Evolutionary conservation across 495 filamentous ascomycete species (phyloP), one percentile per base, ranked within the genome.

Genomic region (Penicillium malachiteum): DNA sequence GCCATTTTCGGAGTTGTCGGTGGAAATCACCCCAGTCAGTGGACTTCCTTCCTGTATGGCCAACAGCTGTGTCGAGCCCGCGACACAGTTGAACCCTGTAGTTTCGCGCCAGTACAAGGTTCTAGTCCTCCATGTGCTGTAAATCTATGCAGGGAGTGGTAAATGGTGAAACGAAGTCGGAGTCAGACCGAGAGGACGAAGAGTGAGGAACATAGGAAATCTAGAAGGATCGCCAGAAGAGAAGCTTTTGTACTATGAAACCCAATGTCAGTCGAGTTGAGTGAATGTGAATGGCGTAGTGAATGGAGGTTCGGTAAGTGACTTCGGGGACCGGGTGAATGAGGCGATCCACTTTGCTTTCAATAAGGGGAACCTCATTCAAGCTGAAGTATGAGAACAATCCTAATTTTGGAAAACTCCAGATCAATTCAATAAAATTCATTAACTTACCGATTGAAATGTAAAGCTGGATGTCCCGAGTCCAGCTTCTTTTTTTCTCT

Each of bases 1-100:
- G 67, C 69, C 73, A 76, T 76, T 43, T 54, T 65, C 42, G 60
- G 58, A 64, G 52, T 56, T 52, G 62, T 60, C 46, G 38, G n/a
- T 30, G 35, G 37, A 31, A 41, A 30, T 30, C n/a, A 17, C 16
- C 17, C 37, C 26, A 12, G 9, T 16, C 13, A 12, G 11, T 40
- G 17, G 48, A 49, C 56, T 54, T 44, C 46, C 21, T 52, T 59
- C 39, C 48, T 60, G 44, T 55, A 58, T 58, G 55, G 34, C 58
- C 58, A 54, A 63, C 50, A 51, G 51, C 52, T 59, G 62, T 60
- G 59, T 56, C 57, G 34, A 10, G 50, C 62, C 55, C 49, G 63
- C 65, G 63, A 66, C 65, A 62, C 65, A 59, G 60, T 60, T 48
- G 50, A 44, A 56, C 57, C 44, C 54, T 60, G 56, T 56, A 54